phyloP scores from a whole-genome alignment of 345 rosid species.

The Leavenworthia alabamica region DNA sequence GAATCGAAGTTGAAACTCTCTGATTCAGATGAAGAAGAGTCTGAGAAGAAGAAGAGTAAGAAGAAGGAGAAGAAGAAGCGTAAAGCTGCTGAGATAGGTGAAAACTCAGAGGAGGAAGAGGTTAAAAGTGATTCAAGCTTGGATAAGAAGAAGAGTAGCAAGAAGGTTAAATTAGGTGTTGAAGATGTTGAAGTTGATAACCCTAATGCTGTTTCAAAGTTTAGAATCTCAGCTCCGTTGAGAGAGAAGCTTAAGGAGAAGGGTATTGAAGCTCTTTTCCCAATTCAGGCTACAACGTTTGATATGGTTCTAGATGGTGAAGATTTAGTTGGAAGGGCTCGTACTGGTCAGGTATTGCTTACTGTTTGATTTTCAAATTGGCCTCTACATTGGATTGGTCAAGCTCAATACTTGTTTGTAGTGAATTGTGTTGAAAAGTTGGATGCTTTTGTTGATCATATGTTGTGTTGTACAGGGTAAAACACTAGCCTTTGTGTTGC shows the following conservation, averaged over 20 bases:
- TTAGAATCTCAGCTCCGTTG: slow-evolving; percentile 61
- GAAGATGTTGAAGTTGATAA: slow-evolving; percentile 45
- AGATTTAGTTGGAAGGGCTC: slow-evolving; percentile 92
- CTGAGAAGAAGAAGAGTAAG: slow-evolving; percentile 36
- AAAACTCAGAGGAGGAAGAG: slow-evolving; percentile 42
- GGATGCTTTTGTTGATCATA: background rate
- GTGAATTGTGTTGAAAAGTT: background rate
- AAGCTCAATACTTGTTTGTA: background rate
- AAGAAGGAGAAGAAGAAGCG: slow-evolving; percentile 54
- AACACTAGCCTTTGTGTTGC: slow-evolving; percentile 94
- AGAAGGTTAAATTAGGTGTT: slow-evolving; percentile 36
- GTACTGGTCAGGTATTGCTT: slow-evolving; percentile 79
- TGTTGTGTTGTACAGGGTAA: slow-evolving; percentile 58
- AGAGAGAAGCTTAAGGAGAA: slow-evolving; percentile 57
- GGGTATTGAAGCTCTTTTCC: slow-evolving; percentile 76
- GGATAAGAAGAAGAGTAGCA: slow-evolving; percentile 53
- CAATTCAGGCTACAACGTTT: slow-evolving; percentile 85
- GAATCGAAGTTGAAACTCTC: slow-evolving; percentile 24
- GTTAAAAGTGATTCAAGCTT: slow-evolving; percentile 63
- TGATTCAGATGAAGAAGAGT: slow-evolving; percentile 28
- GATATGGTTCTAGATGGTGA: slow-evolving; percentile 61
- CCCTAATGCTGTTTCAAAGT: slow-evolving; percentile 60
- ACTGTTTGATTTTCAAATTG: background rate
- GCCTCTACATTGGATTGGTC: background rate
- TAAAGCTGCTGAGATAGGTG: slow-evolving; percentile 41